phyloP scores from a whole-genome alignment of 139 green algal species.

The Tetradesmus obliquus region DNA sequence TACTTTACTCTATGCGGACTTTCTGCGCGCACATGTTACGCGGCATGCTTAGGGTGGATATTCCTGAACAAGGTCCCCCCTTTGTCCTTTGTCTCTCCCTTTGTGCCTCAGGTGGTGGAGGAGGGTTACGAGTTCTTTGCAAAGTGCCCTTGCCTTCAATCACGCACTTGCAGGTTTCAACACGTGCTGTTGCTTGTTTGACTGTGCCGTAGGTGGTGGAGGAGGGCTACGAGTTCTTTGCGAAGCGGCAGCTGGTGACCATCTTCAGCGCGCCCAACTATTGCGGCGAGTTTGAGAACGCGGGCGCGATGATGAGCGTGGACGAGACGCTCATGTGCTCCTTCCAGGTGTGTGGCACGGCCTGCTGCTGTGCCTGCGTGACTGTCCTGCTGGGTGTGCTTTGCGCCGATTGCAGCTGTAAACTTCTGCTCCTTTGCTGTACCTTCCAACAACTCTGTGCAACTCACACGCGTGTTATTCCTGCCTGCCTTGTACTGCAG shows the following conservation, averaged over 20 bases:
- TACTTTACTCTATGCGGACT: too few relatives aligned
- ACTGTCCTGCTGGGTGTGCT: too few relatives aligned
- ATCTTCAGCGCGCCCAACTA: conserved; percentile 99
- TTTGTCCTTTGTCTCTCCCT: not conserved
- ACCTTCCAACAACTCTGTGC: too few relatives aligned
- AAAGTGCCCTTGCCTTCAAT: conserved; percentile 54
- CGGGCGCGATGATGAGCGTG: conserved; percentile 99
- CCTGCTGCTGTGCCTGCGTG: not conserved
- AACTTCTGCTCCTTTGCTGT: too few relatives aligned
- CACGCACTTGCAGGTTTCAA: not conserved
- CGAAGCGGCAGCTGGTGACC: conserved; percentile 98
- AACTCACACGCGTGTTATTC: not conserved
- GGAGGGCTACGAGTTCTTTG: conserved; percentile 99
- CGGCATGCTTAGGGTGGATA: too few relatives aligned
- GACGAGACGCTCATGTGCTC: conserved; percentile 99
- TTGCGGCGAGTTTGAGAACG: conserved; percentile 99
- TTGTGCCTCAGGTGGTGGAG: conserved; percentile 89
- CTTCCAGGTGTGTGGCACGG: conserved; percentile 87
- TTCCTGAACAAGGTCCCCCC: not conserved
- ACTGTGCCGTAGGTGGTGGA: conserved; percentile 89
- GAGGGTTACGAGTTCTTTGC: conserved; percentile 99
- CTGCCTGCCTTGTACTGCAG: conserved; percentile 51
- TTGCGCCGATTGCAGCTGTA: not conserved
- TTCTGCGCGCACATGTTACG: too few relatives aligned
- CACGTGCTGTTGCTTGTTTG: not conserved